A percentile compares a stretch with the other conserved stretches of the same genome.
Conservation (phyloP, 352 stramenopile genomes). For the Phytophthora vignae region DNA sequence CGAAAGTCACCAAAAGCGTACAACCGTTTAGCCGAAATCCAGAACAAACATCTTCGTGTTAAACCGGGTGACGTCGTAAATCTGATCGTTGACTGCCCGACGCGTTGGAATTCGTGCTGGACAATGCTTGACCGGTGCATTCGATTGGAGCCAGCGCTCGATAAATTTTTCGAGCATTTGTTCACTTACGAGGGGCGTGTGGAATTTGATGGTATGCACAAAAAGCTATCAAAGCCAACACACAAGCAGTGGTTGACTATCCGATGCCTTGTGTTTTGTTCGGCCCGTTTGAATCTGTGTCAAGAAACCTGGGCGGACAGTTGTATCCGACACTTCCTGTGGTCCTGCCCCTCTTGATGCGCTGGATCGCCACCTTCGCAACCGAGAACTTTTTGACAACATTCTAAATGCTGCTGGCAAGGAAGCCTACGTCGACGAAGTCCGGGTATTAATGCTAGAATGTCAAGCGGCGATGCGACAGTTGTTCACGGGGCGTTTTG, state of each 20-base stretch:
- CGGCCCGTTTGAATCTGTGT: not conserved
- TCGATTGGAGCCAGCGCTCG: not conserved
- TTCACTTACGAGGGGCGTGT: not conserved
- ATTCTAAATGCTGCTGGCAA: not conserved
- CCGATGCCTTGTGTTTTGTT: not conserved
- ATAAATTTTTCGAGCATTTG: not conserved
- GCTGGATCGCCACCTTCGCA: not conserved
- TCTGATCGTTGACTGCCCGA: not conserved
- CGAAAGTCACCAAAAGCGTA: not conserved
- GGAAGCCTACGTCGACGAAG: not conserved
- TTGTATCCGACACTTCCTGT: not conserved
- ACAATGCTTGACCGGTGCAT: not conserved
- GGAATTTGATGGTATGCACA: not conserved
- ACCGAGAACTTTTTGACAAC: not conserved
- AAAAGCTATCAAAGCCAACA: not conserved
- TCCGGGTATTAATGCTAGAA: not conserved
- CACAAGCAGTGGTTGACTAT: not conserved
- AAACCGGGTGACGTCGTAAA: not conserved
- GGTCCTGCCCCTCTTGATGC: not conserved
- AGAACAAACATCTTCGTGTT: not conserved
- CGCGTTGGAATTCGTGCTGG: not conserved
- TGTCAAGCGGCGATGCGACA: not conserved
- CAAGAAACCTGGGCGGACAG: not conserved
- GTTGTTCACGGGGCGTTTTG: not conserved
- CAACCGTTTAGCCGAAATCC: not conserved